phyloP scores from a whole-genome alignment of 768 basidiomycete species.

The Collybia sp. region DNA sequence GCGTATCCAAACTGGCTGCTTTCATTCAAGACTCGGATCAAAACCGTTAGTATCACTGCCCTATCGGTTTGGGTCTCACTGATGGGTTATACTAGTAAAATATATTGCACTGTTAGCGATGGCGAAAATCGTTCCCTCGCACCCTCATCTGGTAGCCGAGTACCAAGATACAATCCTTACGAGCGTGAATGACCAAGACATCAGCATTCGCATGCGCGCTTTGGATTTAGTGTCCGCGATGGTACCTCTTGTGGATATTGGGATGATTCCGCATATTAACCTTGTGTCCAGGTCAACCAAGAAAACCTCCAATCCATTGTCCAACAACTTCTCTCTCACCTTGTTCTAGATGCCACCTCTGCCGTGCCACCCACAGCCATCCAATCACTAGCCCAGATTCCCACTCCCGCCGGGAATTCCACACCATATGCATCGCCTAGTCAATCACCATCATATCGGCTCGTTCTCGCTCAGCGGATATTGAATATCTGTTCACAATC shows the following conservation, averaged over 20 bases:
- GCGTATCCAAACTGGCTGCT: conserved; percentile 88
- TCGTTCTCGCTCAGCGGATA: conserved; percentile 76
- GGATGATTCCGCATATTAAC: conserved; percentile 1
- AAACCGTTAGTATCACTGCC: conserved; percentile 63
- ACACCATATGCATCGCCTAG: conserved; percentile 44
- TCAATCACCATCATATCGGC: conserved; percentile 81
- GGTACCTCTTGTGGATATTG: conserved; percentile 39
- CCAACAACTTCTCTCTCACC: conserved; percentile 84
- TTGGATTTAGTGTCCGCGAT: conserved; percentile 92
- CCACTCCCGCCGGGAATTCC: conserved; percentile 19
- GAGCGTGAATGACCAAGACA: conserved; percentile 89
- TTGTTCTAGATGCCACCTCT: conserved; percentile 57
- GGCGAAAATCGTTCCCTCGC: conserved; percentile 92
- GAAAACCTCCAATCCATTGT: conserved; percentile 86
- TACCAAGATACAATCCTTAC: conserved; percentile 89
- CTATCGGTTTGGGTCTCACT: background rate
- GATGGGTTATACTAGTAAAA: conserved; percentile 61
- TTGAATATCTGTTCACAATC: conserved; percentile 82
- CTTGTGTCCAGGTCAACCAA: conserved; percentile 63
- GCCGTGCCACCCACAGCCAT: conserved; percentile 54
- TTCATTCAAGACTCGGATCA: conserved; percentile 94
- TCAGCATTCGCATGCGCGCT: conserved; percentile 94
- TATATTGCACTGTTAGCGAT: conserved; percentile 95
- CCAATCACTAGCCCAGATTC: conserved; percentile 46
- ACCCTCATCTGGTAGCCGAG: conserved; percentile 84